Percentiles rank a stretch among this genome's conserved stretches.
Conservation (phyloP, 495 filamentous ascomycete species). For the Astrothelium subdiscretum region DNA sequence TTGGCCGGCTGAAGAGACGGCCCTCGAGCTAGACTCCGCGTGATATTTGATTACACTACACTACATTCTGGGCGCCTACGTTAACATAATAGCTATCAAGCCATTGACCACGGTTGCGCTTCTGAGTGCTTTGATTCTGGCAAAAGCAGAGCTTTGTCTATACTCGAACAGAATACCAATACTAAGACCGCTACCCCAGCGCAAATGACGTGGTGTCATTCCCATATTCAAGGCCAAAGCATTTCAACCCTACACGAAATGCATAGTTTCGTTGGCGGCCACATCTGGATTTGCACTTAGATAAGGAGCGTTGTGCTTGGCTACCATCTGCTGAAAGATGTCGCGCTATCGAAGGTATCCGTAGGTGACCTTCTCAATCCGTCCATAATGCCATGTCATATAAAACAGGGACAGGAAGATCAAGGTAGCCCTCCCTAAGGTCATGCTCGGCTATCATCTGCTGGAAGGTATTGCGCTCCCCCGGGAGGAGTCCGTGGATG, state of each 20-base stretch:
- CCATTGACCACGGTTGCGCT: no score
- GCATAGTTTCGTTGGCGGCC: background rate
- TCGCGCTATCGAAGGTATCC: background rate
- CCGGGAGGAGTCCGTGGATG: background rate
- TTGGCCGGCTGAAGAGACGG: background rate
- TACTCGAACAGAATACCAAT: no score
- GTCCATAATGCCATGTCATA: background rate
- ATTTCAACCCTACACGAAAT: background rate
- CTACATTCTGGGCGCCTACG: background rate
- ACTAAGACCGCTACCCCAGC: no score
- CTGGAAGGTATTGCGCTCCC: background rate
- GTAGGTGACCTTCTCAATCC: background rate
- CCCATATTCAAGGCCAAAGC: background rate
- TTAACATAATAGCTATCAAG: no score
- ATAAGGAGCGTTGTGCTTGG: background rate
- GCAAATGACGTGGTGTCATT: background rate
- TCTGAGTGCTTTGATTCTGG: no score
- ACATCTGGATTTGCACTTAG: background rate
- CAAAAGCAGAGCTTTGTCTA: no score
- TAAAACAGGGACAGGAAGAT: background rate
- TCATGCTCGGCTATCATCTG: background rate
- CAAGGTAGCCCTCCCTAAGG: background rate
- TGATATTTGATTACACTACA: no score
- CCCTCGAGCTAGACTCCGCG: no score
- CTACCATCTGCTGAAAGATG: background rate